Conservation (phyloP, 257 asterid genomes). For the Osmanthus fragrans region DNA sequence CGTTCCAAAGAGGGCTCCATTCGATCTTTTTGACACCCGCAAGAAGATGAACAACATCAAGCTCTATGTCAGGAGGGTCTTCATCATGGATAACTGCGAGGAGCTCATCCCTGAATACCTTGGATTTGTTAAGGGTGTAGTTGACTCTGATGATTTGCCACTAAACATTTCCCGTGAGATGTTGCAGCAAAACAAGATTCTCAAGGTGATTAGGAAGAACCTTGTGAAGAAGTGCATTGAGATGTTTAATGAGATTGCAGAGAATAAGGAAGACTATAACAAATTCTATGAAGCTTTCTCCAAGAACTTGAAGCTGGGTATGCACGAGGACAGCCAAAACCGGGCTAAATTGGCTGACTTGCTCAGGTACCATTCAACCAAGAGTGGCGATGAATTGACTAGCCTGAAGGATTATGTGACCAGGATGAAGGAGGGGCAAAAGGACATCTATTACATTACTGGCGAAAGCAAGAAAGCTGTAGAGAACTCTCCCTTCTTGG, state of each 20-base stretch:
- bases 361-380: constrained; percentile 68
- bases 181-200: constrained; percentile 78
- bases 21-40: constrained; percentile 70
- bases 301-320: constrained; percentile 75
- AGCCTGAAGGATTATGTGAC: constrained; percentile 81
- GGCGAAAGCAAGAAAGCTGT: constrained; percentile 84
- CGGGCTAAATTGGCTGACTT: constrained; percentile 68
- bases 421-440: constrained; percentile 88
- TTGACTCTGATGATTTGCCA: constrained; percentile 78
- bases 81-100: constrained; percentile 82
- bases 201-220: constrained; percentile 75
- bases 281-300: constrained; percentile 79
- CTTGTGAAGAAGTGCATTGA: constrained; percentile 85
- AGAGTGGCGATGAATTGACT: constrained; percentile 81
- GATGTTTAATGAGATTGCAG: constrained; percentile 76
- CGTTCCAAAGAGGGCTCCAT: constrained; percentile 79
- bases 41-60: constrained; percentile 83
- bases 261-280: constrained; percentile 74
- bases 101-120: constrained; percentile 77
- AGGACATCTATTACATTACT: constrained; percentile 71
- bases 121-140: constrained; percentile 73
- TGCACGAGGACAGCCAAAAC: constrained; percentile 82
- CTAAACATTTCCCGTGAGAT: constrained; percentile 79
- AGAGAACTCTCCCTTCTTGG: constrained; percentile 77
- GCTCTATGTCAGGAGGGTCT: constrained; percentile 72